Percentiles rank a stretch among this genome's conserved stretches.
Conservation (phyloP, 371 early-diverging fungal genomes). For the Lichtheimia ornata region DNA sequence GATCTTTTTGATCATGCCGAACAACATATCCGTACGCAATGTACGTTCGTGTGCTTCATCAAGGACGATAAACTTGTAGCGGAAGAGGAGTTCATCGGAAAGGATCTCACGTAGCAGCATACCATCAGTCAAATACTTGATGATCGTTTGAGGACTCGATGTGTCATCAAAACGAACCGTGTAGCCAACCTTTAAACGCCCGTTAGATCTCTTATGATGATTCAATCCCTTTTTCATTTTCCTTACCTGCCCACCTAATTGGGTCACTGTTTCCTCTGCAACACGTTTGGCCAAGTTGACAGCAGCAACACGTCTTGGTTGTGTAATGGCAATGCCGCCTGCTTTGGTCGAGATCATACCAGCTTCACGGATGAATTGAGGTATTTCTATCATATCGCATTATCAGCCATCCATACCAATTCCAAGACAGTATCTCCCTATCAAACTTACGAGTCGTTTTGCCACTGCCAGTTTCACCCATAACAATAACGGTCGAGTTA, state of each 20-base stretch:
- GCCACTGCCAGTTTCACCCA: constrained; percentile 69
- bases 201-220: no score
- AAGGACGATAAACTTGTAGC: constrained; percentile 89
- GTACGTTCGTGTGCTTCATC: constrained; percentile 99
- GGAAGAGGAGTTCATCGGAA: constrained; percentile 73
- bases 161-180: constrained; percentile 96
- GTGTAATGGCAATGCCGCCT: constrained; percentile 90
- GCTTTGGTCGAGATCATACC: constrained; percentile 56
- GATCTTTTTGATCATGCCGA: constrained; percentile 91
- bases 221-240: background rate
- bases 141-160: constrained; percentile 78
- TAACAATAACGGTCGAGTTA: constrained; percentile 60
- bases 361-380: constrained; percentile 85
- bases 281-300: constrained; percentile 94
- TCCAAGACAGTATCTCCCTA: no score
- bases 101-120: constrained; percentile 94
- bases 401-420: background rate
- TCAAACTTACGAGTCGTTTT: constrained; percentile 60
- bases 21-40: constrained; percentile 94
- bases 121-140: constrained; percentile 99
- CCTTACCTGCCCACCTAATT: constrained; percentile 67
- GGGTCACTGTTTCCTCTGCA: constrained; percentile 83
- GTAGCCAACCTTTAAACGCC: constrained; percentile 75
- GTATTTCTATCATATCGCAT: constrained; percentile 63
- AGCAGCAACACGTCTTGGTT: constrained; percentile 98